phyloP scores from a whole-genome alignment of 148 eudicot species.

The Mesembryanthemum crystallinum region DNA sequence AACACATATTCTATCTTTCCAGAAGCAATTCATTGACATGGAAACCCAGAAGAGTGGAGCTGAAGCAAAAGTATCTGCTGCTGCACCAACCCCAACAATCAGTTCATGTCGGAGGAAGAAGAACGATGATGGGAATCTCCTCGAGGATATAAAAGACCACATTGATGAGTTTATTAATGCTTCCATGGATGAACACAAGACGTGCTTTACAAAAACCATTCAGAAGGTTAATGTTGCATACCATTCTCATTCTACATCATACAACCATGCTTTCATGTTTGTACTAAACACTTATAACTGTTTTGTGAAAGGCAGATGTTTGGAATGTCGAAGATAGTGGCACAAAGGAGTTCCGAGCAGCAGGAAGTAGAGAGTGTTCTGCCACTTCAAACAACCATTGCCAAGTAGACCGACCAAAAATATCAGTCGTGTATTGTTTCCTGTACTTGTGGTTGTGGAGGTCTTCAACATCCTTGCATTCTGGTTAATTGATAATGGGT shows the following conservation, averaged over 20 bases:
- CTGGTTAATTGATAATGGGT: too few relatives aligned
- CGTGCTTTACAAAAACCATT: constrained; percentile 78
- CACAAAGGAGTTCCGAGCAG: constrained; percentile 40
- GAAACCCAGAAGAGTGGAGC: constrained; percentile 33
- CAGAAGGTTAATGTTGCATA: constrained; percentile 47
- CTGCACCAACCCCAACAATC: constrained; percentile 38
- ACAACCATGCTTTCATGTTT: not conserved
- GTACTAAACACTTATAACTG: not conserved
- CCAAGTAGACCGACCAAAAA: constrained; percentile 29
- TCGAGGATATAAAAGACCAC: constrained; percentile 82
- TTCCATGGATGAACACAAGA: constrained; percentile 90
- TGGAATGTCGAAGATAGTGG: constrained; percentile 78
- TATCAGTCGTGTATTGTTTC: not conserved
- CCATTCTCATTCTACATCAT: not conserved
- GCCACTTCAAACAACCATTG: constrained; percentile 47
- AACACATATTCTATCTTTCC: not conserved
- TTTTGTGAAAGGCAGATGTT: constrained; percentile 59
- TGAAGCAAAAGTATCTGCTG: constrained; percentile 36
- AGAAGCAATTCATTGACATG: constrained; percentile 25
- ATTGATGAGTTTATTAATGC: constrained; percentile 84
- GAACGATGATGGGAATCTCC: constrained; percentile 62
- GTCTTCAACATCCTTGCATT: too few relatives aligned
- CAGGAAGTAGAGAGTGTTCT: constrained; percentile 52
- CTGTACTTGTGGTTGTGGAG: not conserved
- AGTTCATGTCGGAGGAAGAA: constrained; percentile 81